Base-by-base conservation (phyloP, 2,329 filamentous ascomycete species). In the Claviceps sp. region DNA sequence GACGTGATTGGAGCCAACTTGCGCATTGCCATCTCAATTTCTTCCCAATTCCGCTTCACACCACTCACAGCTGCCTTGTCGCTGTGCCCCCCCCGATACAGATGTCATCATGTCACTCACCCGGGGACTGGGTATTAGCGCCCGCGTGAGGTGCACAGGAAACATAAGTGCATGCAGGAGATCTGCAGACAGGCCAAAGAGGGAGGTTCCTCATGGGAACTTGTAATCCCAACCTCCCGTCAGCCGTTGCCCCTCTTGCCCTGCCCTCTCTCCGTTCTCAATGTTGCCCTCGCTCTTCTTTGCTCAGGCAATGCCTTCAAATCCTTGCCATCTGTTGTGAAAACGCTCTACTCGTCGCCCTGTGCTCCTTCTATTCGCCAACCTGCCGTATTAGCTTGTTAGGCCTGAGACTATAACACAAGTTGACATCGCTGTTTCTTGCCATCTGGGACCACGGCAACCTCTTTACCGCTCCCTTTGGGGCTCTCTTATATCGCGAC, bases 331-430 rank as follows among this genome's bases (percentile, higher is more conserved):
- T 34, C 44, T 34, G 16, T 34, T 18, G 44, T 34, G 14, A 20
- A 42, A 7, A 42, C 16, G 5, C 18, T 20, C 4, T 37, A 5
- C n/a, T 45, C 20, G 5, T 45, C 42, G n/a, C 14, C 18, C 5
- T 2, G 9, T 43, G 18, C 18, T 22, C 18, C 43, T 11, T 13
- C 11, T 20, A 45, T 22, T 14, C 38, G 2, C 24, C 24, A 16
- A 22, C 30, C 34, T n/a, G 26, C n/a, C 18, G 26, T 37, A n/a
- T 16, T 45, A 50, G 51, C 51, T 50, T 24, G 51, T 37, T 48
- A 47, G 51, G 47, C 18, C 44, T 37, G 11, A 37, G 18, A 26
- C 47, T 50, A 38, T 43, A 5, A 41, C 3, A 18, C 16, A 24
- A 20, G 9, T 43, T 43, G 41, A 13, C 41, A 20, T 30, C 9